Percentiles rank a stretch among this genome's conserved stretches.
Conservation (phyloP, 495 filamentous ascomycete species). For the Xylaria grammica region DNA sequence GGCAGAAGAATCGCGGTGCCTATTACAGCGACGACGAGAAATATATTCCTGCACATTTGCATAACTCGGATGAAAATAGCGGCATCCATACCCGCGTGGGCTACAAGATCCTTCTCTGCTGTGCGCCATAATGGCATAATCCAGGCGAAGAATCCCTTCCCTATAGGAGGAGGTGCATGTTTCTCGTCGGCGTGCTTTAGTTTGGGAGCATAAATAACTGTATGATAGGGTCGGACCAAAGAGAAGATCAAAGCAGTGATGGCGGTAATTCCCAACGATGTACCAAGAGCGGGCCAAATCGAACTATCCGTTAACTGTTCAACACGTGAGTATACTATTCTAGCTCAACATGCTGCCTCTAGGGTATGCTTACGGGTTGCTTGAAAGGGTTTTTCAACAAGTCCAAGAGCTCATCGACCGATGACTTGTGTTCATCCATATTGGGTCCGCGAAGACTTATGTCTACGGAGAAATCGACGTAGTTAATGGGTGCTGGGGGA, state of each 20-base stretch:
- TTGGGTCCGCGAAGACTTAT: not conserved
- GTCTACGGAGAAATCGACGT: not conserved
- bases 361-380: conserved; percentile 43
- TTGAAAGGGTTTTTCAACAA: conserved; percentile 56
- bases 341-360: not conserved
- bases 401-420: conserved; percentile 44
- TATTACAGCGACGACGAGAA: conserved; percentile 72
- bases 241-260: conserved; percentile 81
- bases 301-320: conserved; percentile 55
- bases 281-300: conserved; percentile 79
- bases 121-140: conserved; percentile 74
- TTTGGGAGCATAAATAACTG: conserved; percentile 91
- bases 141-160: conserved; percentile 87
- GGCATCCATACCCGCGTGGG: conserved; percentile 86
- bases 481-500: not conserved
- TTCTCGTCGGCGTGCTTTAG: conserved; percentile 90
- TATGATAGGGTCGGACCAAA: conserved; percentile 86
- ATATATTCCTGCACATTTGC: conserved; percentile 91
- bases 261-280: conserved; percentile 75
- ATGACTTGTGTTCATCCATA: conserved; percentile 30
- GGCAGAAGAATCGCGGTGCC: conserved; percentile 85
- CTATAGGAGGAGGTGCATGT: conserved; percentile 89
- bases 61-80: conserved; percentile 87
- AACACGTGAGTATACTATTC: conserved; percentile 4
- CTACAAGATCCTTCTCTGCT: conserved; percentile 75